Base-by-base conservation (phyloP, 306 rosid species). In the Pterocarpus macrocarpus region DNA sequence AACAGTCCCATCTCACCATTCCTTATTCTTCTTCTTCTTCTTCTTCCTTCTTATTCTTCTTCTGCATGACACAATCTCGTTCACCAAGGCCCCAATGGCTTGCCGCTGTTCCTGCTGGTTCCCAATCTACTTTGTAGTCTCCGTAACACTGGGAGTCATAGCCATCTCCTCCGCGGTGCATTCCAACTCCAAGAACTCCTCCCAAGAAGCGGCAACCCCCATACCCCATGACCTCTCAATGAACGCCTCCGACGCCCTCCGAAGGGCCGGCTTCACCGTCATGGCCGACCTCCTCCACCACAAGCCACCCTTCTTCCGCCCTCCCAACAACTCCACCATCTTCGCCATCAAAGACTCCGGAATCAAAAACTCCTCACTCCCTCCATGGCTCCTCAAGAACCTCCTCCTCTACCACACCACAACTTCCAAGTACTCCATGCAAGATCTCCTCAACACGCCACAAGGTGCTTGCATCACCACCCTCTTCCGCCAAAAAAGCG, bases 261-360 rank as follows among this genome's bases (percentile, higher is more conserved):
- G 90, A 34, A 38, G 49, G 16, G 75, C 91, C 2, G 94, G 93
- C 0, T 94, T 88, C 89, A 69, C 13, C 61, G n/a, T 82, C 76
- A 83, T 85, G 79, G 93, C 97, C 5, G 85, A 88, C 4, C 88
- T 92, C 69, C 91, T 92, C 74, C 90, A 78, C 6, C 75, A 83
- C 64, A 90, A 91, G 1, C 95, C 97, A 1, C 85, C 90, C 6
- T 87, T 88, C 87, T 89, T 86, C 80, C 82, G 84, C 36, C 87
- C 84, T 0, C 84, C 84, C 0, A 43, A 75, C 45, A 80, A 84
- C 79, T 62, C 87, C 8, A 84, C 87, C 63, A 52, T 84, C 64
- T 84, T 84, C 22, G 87, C 84, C 64, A 80, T 84, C 70, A 80
- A 75, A 69, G 87, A 84, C 73, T 84, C 87, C 39, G 61, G 81